A percentile compares a stretch with the other conserved stretches of the same genome.
Conservation (phyloP, 768 basidiomycete species). For the Sutorius australiensis region DNA sequence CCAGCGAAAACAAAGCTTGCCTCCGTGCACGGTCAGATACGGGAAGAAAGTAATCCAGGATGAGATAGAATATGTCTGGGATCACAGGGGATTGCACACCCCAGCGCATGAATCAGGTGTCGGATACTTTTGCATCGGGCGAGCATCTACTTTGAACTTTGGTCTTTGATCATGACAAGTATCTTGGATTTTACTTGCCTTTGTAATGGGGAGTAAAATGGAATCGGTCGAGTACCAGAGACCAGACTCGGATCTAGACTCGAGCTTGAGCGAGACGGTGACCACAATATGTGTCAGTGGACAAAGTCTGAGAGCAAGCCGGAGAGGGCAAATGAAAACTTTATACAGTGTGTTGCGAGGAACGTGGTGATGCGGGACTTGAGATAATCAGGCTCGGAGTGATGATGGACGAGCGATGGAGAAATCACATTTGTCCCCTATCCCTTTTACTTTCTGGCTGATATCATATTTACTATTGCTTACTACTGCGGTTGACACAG, state of each 20-base stretch:
- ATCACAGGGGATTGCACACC: not conserved
- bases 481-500: no score
- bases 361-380: no score
- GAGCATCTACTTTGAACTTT: not conserved
- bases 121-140: not conserved
- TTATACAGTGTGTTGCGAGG: no score
- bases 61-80: constrained; percentile 9
- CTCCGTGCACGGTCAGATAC: not conserved
- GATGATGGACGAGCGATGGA: no score
- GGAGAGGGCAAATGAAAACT: no score
- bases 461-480: no score
- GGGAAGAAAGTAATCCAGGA: constrained; percentile 3
- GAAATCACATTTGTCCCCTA: no score
- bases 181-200: not conserved
- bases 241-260: not conserved
- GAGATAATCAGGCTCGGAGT: no score
- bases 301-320: no score
- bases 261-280: no score
- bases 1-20: constrained; percentile 1
- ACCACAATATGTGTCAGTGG: no score
- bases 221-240: not conserved
- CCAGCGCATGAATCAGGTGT: not conserved
- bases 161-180: not conserved
- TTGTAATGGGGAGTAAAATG: not conserved
- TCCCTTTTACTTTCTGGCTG: no score